Percentiles rank a stretch among this genome's conserved stretches.
phyloP scores from a whole-genome alignment of 2,329 filamentous ascomycete species.

The Monosporascus sp. region DNA sequence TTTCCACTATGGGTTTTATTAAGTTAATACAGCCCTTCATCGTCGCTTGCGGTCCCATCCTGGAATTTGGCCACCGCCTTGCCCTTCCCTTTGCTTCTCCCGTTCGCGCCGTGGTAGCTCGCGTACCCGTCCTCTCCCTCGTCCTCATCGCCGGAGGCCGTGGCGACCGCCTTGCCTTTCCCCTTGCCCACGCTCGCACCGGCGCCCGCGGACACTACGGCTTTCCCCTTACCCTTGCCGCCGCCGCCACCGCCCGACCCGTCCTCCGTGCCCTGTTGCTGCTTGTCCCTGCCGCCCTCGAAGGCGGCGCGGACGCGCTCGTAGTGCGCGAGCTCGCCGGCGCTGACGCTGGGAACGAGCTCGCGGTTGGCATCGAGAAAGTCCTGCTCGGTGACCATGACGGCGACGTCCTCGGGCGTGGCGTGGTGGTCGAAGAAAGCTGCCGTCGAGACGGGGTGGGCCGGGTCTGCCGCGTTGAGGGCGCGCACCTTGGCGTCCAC shows the following conservation, averaged over 20 bases:
- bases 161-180: conserved; percentile 31
- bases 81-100: conserved; percentile 46
- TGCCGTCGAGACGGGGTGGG: conserved; percentile 67
- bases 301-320: conserved; percentile 78
- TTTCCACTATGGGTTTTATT: no score
- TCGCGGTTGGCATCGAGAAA: conserved; percentile 78
- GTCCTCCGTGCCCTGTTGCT: conserved; percentile 14
- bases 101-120: conserved; percentile 24
- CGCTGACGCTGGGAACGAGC: conserved; percentile 88
- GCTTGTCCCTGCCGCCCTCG: conserved; percentile 55
- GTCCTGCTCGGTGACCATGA: conserved; percentile 85
- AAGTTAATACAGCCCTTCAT: conserved; percentile 50
- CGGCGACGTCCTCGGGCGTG: conserved; percentile 72
- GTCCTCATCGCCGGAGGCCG: conserved; percentile 25
- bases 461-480: conserved; percentile 49
- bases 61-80: conserved; percentile 49
- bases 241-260: conserved; percentile 6
- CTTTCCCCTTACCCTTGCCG: conserved; percentile 31
- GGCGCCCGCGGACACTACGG: conserved; percentile 3
- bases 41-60: conserved; percentile 50
- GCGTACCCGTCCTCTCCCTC: conserved; percentile 25
- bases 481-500: conserved; percentile 79
- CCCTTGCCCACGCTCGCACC: conserved; percentile 25
- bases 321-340: conserved; percentile 88
- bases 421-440: conserved; percentile 96